These are phyloP conservation scores for Stachybotrys chlorohalonatus DNA, from an alignment of 2,329 filamentous ascomycete species.

Conservation along the genomic window DNA sequence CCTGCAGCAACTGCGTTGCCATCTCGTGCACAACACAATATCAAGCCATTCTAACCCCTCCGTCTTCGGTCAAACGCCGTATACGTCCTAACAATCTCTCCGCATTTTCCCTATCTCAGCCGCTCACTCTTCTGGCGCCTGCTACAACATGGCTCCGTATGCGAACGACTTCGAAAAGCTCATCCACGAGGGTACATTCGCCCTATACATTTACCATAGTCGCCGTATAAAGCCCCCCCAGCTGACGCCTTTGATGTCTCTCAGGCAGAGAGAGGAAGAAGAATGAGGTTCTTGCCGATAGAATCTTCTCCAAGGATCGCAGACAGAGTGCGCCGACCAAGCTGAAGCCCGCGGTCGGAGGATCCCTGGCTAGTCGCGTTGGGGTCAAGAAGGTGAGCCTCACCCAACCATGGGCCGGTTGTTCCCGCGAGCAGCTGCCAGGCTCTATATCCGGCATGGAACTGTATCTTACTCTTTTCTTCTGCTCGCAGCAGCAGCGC, in stretches of 20 bases:
- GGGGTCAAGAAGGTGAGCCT: slow-evolving; percentile 59
- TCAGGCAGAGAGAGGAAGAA: slow-evolving; percentile 60
- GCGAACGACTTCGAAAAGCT: slow-evolving; percentile 46
- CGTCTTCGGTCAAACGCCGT: too few species aligned
- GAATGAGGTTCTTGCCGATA: slow-evolving; percentile 61
- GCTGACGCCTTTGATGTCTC: background rate
- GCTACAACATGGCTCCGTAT: slow-evolving; percentile 28
- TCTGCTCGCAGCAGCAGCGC: slow-evolving; percentile 14
- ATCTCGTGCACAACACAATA: too few species aligned
- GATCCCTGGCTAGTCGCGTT: slow-evolving; percentile 61
- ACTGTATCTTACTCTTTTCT: background rate
- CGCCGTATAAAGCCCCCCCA: background rate
- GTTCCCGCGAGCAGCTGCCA: background rate
- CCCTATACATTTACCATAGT: background rate
- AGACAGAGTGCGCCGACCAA: slow-evolving; percentile 45
- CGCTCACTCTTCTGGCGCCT: too few species aligned
- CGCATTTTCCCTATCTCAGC: too few species aligned
- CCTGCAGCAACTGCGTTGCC: too few species aligned
- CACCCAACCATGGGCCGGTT: too few species aligned
- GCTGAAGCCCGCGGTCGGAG: slow-evolving; percentile 33
- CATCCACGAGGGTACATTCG: slow-evolving; percentile 38
- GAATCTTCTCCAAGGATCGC: slow-evolving; percentile 58
- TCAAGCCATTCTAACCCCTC: too few species aligned
- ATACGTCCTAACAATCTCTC: too few species aligned
- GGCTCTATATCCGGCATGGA: background rate